These are phyloP conservation scores for Xylaria flabelliformis DNA, from an alignment of 495 filamentous ascomycete genomes.

Conservation along the genomic window DNA sequence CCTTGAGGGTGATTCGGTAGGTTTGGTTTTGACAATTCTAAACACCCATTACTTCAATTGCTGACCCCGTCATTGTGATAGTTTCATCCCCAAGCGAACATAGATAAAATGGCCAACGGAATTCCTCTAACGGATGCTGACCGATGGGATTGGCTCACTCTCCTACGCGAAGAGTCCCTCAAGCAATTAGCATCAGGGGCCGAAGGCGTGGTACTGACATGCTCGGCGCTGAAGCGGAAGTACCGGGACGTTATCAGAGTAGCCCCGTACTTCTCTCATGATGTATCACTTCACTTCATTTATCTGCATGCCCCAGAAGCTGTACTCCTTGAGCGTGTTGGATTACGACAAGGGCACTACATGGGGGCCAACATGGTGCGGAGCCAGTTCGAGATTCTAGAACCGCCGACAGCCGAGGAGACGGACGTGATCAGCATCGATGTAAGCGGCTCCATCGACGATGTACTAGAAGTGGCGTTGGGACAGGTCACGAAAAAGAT, in stretches of 20 bases:
- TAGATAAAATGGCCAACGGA: conserved; percentile 90
- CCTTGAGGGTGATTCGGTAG: conserved; percentile 95
- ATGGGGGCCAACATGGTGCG: conserved; percentile 99
- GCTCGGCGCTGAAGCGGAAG: conserved; percentile 93
- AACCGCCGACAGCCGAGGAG: conserved; percentile 79
- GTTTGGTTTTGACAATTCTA: conserved; percentile 40
- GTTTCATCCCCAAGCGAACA: conserved; percentile 86
- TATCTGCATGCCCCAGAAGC: conserved; percentile 83
- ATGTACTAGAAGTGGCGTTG: conserved; percentile 71
- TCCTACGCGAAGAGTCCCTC: conserved; percentile 81
- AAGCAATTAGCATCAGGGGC: conserved; percentile 61
- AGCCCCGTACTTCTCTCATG: conserved; percentile 77
- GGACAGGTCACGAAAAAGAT: conserved; percentile 56
- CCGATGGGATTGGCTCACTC: conserved; percentile 97
- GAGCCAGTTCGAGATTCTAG: conserved; percentile 84
- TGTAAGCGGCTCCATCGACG: conserved; percentile 67
- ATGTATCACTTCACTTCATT: conserved; percentile 87
- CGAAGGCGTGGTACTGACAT: conserved; percentile 89
- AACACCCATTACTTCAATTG: background rate
- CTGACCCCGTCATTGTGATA: conserved; percentile 43
- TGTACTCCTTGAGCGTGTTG: conserved; percentile 75
- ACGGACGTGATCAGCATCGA: conserved; percentile 85
- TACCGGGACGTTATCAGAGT: conserved; percentile 97
- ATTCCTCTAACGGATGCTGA: conserved; percentile 92
- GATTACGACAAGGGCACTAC: conserved; percentile 79